These are phyloP conservation scores for Arthrinium puccinioides DNA, from an alignment of 2,329 filamentous ascomycete genomes.

Conservation along the genomic window DNA sequence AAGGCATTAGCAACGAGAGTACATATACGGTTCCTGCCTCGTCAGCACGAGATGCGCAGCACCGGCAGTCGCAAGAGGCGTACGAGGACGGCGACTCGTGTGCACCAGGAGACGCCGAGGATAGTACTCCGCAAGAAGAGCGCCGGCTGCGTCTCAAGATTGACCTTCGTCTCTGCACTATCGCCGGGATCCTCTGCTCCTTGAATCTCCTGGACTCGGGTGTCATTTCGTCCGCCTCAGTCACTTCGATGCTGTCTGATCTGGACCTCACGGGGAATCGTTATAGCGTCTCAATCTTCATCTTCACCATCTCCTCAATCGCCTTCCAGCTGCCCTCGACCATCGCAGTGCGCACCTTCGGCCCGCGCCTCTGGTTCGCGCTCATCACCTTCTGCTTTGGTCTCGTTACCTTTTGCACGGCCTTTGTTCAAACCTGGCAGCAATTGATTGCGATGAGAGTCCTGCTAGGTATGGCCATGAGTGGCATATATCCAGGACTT, in stretches of 20 bases:
- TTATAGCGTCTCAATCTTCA: conserved; percentile 65
- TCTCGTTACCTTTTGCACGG: conserved; percentile 58
- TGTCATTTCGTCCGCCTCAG: conserved; percentile 62
- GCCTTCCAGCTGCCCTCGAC: conserved; percentile 63
- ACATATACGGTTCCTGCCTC: too few relatives aligned
- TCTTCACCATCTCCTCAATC: conserved; percentile 63
- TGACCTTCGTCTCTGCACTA: conserved; percentile 61
- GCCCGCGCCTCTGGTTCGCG: conserved; percentile 59
- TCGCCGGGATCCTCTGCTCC: conserved; percentile 63
- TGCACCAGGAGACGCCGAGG: too few relatives aligned
- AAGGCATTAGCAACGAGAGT: too few relatives aligned
- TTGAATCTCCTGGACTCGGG: conserved; percentile 64
- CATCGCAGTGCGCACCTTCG: conserved; percentile 56
- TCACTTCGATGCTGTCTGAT: conserved; percentile 60
- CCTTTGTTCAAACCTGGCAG: conserved; percentile 59
- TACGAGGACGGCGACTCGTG: too few relatives aligned
- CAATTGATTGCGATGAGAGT: conserved; percentile 64
- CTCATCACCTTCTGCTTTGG: conserved; percentile 56
- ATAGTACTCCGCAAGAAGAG: too few relatives aligned
- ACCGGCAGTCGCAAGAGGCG: too few relatives aligned
- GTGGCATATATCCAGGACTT: conserved; percentile 43
- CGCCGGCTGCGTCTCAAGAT: conserved; percentile 47
- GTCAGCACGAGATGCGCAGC: too few relatives aligned
- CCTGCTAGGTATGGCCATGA: conserved; percentile 57
- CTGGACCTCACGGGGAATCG: conserved; percentile 56